Conservation (phyloP, 345 rosid species). For the Pistacia integerrima region DNA sequence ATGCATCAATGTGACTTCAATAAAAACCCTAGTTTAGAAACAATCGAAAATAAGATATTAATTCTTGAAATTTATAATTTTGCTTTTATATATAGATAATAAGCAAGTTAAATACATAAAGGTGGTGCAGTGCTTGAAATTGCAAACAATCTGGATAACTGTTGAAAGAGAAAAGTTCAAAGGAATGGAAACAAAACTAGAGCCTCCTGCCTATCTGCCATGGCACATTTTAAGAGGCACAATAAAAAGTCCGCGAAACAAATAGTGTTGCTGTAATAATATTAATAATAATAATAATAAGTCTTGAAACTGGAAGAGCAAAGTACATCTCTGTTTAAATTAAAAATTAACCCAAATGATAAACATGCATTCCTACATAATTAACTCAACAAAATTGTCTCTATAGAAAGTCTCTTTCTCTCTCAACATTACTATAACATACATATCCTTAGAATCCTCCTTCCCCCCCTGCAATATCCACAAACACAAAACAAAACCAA, state of each 20-base stretch:
- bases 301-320: constrained; percentile 6
- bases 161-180: constrained; percentile 25
- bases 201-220: constrained; percentile 13
- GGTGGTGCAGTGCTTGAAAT: neutral
- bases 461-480: too few relatives aligned
- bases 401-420: neutral
- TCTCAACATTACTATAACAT: too few relatives aligned
- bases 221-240: constrained; percentile 40
- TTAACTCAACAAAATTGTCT: constrained; percentile 17
- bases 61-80: too few relatives aligned
- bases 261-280: constrained; percentile 22
- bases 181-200: constrained; percentile 28
- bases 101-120: neutral
- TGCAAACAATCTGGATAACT: constrained; percentile 8
- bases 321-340: constrained; percentile 25
- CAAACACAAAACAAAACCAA: too few relatives aligned
- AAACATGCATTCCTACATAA: neutral
- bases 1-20: too few relatives aligned
- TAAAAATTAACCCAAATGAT: neutral
- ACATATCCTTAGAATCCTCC: too few relatives aligned
- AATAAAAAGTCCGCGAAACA: constrained; percentile 31
- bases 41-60: too few relatives aligned
- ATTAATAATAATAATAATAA: too few relatives aligned
- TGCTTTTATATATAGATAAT: neutral
- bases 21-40: too few relatives aligned